Evolutionary conservation across 176 grass and related monocot species (phyloP).

Genomic region (Zea mays): DNA sequence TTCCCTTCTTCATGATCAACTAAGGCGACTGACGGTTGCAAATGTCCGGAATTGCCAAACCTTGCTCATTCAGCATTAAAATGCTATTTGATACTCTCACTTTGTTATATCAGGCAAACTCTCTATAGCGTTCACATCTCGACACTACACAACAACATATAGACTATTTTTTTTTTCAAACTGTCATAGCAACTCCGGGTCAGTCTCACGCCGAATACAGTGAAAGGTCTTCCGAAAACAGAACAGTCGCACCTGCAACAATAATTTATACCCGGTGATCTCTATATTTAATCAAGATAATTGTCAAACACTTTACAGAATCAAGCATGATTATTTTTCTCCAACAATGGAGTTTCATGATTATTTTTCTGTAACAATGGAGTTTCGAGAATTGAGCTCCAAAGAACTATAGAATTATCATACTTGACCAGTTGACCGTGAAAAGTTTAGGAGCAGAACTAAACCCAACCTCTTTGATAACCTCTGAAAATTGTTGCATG

Average conservation of each 20-base stretch:
- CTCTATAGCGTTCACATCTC: background rate
- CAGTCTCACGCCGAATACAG: slow-evolving; percentile 61
- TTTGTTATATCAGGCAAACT: background rate
- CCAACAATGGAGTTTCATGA: background rate
- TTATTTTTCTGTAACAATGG: background rate
- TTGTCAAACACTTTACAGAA: too few species aligned
- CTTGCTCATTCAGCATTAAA: too few species aligned
- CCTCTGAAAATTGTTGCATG: slow-evolving; percentile 53
- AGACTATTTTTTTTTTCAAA: slow-evolving; percentile 24
- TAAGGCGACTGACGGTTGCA: too few species aligned
- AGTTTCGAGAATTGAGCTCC: background rate
- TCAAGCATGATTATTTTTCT: too few species aligned
- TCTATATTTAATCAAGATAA: background rate
- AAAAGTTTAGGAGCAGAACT: background rate
- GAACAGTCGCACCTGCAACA: slow-evolving; percentile 84
- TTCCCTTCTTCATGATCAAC: too few species aligned
- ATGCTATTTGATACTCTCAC: background rate
- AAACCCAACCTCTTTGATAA: slow-evolving; percentile 70
- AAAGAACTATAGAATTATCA: background rate
- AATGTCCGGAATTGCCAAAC: too few species aligned
- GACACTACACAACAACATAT: background rate
- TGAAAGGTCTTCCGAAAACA: slow-evolving; percentile 72
- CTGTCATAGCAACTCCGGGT: slow-evolving; percentile 49
- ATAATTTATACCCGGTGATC: slow-evolving; percentile 9
- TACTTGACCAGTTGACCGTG: background rate